Percentiles rank a stretch among this genome's conserved stretches.
Conservation (phyloP, 1,284 basidiomycete genomes). For the Chalciporus piperatoides region DNA sequence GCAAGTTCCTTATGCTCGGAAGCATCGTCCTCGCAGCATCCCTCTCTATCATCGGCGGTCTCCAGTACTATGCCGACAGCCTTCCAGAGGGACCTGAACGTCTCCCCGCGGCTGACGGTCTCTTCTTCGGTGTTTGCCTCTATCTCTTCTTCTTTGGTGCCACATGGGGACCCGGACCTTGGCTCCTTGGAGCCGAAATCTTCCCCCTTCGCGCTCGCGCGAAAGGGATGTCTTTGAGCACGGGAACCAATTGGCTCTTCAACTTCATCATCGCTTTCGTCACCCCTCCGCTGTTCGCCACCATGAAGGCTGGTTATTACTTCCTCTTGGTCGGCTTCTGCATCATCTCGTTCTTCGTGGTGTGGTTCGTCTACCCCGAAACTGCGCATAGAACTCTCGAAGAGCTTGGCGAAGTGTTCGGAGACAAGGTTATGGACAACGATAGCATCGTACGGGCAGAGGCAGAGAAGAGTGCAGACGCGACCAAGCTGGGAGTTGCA, state of each 20-base stretch:
- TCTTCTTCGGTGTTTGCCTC: constrained; percentile 42
- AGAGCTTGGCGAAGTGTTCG: constrained; percentile 48
- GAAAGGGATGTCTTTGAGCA: constrained; percentile 64
- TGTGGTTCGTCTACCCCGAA: constrained; percentile 46
- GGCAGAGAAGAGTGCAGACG: constrained; percentile 16
- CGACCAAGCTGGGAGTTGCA: constrained; percentile 11
- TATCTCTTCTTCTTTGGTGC: constrained; percentile 48
- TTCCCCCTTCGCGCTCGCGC: constrained; percentile 67
- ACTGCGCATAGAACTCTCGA: constrained; percentile 45
- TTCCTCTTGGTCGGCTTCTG: constrained; percentile 48
- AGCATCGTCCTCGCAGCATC: constrained; percentile 40
- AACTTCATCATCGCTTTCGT: constrained; percentile 56
- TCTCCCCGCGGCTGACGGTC: constrained; percentile 42
- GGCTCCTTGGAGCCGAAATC: constrained; percentile 57
- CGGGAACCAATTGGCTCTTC: constrained; percentile 54
- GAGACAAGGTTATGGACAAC: constrained; percentile 36
- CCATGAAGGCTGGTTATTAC: constrained; percentile 45
- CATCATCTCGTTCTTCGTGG: constrained; percentile 41
- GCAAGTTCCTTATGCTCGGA: constrained; percentile 48
- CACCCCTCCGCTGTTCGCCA: constrained; percentile 46
- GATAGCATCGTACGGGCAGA: constrained; percentile 19
- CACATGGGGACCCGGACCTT: constrained; percentile 65
- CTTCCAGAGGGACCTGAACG: constrained; percentile 36
- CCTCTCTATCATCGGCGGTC: constrained; percentile 42
- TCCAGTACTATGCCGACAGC: constrained; percentile 42